Base-by-base conservation (phyloP, 2,329 filamentous ascomycete species). In the Colletotrichum sp. region DNA sequence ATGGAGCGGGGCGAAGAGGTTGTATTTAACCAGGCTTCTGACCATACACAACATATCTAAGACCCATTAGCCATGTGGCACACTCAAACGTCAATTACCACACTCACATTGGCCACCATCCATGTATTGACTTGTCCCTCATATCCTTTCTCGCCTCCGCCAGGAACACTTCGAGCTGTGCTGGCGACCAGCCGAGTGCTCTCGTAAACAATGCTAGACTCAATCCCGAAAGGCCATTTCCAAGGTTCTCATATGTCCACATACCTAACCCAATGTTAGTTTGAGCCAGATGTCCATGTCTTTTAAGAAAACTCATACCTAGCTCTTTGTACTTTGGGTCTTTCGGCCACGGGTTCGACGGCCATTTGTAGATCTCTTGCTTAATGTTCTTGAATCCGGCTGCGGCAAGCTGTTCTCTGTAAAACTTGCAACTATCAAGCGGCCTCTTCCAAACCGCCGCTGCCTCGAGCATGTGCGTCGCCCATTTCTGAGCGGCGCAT, bases 301-400 rank as follows among this genome's bases (percentile, higher is more conserved):
- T 2, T 9, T 9, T 18, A 0, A 16, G 2, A 15, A 6, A 1
- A 2, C 1, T 8, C 78, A 27, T 77, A 84, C 89, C 90, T 2
- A 90, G 79, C 66, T 90, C 86, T 79, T 91, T 92, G 66, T 88
- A 84, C 30, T 86, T 86, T 8, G 84, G 83, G 55, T 90, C 87
- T 60, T 86, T 87, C 0, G 89, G 87, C 89, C 90, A 92, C 13
- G 84, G 80, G 77, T 88, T 89, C 39, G 84, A 85, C 1, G 90
- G 89, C 82, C 89, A 87, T 79, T 87, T 88, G 78, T 85, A 88
- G 8, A 88, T 78, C 3, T 85, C 81, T 78, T 90, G 87, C 0
- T 82, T 81, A 0, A 92, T 86, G 70, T 91, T 86, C 60, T 85
- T 82, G 76, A 92, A 92, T 1, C 91, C 91, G 0, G 87, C 89